These are phyloP conservation scores for Filobasidium floriforme DNA, from an alignment of 768 basidiomycete genomes.

Conservation along the genomic window DNA sequence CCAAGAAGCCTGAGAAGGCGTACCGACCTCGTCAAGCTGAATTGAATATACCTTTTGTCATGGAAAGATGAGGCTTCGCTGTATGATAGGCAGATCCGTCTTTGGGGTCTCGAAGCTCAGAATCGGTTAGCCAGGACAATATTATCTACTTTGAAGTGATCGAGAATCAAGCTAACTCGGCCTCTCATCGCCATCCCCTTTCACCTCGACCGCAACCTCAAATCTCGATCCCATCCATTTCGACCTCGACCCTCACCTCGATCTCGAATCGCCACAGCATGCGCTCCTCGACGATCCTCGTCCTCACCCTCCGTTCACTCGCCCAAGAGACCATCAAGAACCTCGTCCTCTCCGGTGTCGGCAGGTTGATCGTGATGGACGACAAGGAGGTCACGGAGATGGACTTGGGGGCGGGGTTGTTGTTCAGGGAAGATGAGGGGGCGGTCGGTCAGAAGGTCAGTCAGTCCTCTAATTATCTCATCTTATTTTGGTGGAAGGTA, in stretches of 20 bases:
- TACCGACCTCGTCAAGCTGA: background rate
- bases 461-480: background rate
- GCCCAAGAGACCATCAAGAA: constrained; percentile 96
- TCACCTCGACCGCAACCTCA: no score
- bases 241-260: background rate
- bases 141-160: no score
- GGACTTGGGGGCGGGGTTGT: constrained; percentile 86
- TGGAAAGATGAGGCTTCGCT: constrained; percentile 57
- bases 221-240: no score
- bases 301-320: constrained; percentile 68
- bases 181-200: background rate
- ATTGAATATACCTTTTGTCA: background rate
- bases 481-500: no score
- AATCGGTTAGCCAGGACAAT: no score
- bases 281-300: constrained; percentile 83
- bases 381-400: constrained; percentile 64
- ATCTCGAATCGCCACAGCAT: constrained; percentile 56
- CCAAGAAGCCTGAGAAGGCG: no score
- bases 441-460: constrained; percentile 71
- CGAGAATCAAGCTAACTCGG: background rate
- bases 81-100: constrained; percentile 55
- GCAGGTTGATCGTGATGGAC: constrained; percentile 78
- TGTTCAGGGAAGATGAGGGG: constrained; percentile 80
- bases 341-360: constrained; percentile 92
- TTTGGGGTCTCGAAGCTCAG: constrained; percentile 95